A percentile compares a stretch with the other conserved stretches of the same genome.
Evolutionary conservation across 2,329 filamentous ascomycete genomes (phyloP).

Genomic region (Phaeophleospora eucalypticola): DNA sequence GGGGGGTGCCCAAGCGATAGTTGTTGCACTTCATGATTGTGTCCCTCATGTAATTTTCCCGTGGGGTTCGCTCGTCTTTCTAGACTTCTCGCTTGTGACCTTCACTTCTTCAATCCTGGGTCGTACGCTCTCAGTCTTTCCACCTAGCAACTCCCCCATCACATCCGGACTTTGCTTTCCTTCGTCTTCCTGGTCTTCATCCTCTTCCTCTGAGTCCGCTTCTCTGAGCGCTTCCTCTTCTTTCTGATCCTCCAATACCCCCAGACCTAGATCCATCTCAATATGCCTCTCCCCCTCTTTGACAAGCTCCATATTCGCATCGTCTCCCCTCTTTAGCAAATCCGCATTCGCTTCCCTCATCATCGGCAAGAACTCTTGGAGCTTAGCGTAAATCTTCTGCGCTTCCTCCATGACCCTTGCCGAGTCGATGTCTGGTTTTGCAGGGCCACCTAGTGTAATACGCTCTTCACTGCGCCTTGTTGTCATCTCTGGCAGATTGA

Average conservation of each 20-base stretch:
- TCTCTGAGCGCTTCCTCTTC: not conserved
- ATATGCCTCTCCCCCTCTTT: slow-evolving; percentile 32
- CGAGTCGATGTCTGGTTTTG: slow-evolving; percentile 19
- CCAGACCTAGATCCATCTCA: slow-evolving; percentile 35
- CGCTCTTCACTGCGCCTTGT: slow-evolving; percentile 1
- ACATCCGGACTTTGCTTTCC: not conserved
- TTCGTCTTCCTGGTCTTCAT: not conserved
- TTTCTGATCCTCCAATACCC: slow-evolving; percentile 30
- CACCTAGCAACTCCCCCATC: slow-evolving; percentile 4
- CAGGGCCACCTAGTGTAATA: slow-evolving; percentile 12
- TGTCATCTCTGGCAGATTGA: not conserved
- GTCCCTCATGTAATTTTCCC: not conserved
- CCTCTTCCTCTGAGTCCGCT: not conserved
- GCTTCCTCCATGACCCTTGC: slow-evolving; percentile 13
- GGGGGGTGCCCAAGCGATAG: no score
- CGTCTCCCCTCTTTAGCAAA: slow-evolving; percentile 21
- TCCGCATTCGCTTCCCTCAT: slow-evolving; percentile 30
- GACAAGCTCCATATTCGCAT: slow-evolving; percentile 31
- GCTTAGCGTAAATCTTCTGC: slow-evolving; percentile 22
- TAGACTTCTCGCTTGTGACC: no score
- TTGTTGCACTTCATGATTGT: not conserved
- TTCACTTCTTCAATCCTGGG: slow-evolving; percentile 4
- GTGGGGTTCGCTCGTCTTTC: not conserved
- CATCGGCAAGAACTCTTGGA: slow-evolving; percentile 31
- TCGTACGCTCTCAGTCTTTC: not conserved